These are phyloP conservation scores for Trichoderma semiorbis DNA, from an alignment of 2,329 filamentous ascomycete species.

Conservation along the genomic window DNA sequence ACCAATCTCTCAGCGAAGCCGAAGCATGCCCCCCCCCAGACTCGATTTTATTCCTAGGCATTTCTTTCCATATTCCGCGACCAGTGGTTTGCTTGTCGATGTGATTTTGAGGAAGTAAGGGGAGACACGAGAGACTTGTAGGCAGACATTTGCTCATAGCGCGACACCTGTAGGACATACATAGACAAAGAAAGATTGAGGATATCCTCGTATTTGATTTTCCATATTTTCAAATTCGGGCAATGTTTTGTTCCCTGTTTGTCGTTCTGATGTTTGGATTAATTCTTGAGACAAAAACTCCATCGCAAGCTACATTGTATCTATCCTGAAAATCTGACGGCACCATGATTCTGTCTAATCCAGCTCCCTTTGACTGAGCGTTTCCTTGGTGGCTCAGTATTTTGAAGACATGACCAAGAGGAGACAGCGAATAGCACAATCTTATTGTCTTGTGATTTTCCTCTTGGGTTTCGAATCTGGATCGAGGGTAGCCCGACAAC, in stretches of 20 bases:
- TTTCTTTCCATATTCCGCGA: neutral
- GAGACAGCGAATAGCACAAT: neutral
- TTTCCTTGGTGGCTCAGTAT: neutral
- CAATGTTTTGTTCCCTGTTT: neutral
- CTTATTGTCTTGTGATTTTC: too few species aligned
- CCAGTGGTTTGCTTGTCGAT: neutral
- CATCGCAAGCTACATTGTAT: neutral
- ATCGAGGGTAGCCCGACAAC: neutral
- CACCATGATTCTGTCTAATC: too few species aligned
- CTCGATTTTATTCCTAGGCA: too few species aligned
- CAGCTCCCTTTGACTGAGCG: neutral
- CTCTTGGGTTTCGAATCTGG: too few species aligned
- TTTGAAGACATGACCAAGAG: neutral
- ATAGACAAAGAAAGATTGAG: neutral
- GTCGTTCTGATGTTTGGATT: neutral
- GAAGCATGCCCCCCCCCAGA: fast-evolving
- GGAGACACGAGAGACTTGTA: neutral
- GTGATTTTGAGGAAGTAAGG: too few species aligned
- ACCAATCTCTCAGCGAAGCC: neutral
- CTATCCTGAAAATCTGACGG: neutral
- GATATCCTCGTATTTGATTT: neutral
- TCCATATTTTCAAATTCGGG: neutral
- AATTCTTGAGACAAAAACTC: neutral
- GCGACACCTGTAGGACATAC: neutral
- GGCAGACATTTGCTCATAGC: neutral